Conservation (phyloP, 306 rosid genomes). For the Crotalaria pallida region DNA sequence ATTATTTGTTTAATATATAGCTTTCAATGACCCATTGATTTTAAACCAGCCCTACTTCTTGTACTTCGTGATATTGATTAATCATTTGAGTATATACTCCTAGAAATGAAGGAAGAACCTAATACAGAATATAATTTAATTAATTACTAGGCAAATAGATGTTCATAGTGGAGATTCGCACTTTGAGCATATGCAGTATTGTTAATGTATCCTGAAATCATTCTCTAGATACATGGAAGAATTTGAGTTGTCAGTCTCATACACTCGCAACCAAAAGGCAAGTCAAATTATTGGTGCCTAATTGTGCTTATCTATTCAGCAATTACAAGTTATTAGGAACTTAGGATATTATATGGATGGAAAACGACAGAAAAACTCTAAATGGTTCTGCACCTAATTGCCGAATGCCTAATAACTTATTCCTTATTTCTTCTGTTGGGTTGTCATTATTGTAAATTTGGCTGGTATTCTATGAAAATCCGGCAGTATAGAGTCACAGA, state of each 20-base stretch:
- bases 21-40: not conserved
- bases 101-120: not conserved
- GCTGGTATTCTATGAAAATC: constrained; percentile 14
- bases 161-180: not conserved
- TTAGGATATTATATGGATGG: not conserved
- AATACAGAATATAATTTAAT: not conserved
- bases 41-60: not conserved
- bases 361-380: not conserved
- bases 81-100: not conserved
- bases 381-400: not conserved
- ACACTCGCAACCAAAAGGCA: not conserved
- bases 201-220: not conserved
- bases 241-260: not conserved
- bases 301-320: not conserved
- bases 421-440: not conserved
- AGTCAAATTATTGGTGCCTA: not conserved
- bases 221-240: not conserved
- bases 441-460: constrained; percentile 1
- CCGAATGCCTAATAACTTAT: not conserved
- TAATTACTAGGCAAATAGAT: not conserved
- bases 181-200: not conserved
- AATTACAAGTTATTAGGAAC: not conserved
- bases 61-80: not conserved
- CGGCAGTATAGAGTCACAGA: not conserved
- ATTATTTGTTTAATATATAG: not conserved